Conservation (phyloP, 2,329 filamentous ascomycete genomes). For the Fusarium globosum region DNA sequence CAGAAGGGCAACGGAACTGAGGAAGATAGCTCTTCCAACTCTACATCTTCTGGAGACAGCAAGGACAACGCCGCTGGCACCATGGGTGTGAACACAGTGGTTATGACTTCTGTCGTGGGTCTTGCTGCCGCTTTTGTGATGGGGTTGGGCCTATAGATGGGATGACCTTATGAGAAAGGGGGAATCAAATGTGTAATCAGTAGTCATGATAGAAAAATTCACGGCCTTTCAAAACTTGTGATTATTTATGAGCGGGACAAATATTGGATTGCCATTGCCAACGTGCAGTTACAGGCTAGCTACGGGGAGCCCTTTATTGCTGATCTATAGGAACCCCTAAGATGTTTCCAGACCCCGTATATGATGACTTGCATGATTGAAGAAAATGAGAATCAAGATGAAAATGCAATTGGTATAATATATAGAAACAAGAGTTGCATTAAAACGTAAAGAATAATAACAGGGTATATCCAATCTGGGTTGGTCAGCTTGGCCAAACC, state of each 20-base stretch:
- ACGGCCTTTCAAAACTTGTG: constrained; percentile 25
- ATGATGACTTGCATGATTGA: background rate
- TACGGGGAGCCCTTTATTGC: background rate
- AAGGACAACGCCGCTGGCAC: constrained; percentile 41
- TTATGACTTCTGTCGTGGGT: constrained; percentile 51
- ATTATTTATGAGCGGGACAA: constrained; percentile 20
- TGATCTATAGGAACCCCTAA: background rate
- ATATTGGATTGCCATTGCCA: background rate
- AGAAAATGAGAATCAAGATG: background rate
- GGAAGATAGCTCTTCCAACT: constrained; percentile 33
- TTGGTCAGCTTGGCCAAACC: constrained; percentile 17
- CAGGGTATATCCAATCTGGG: constrained; percentile 41
- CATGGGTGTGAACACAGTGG: constrained; percentile 40
- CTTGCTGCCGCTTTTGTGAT: constrained; percentile 53
- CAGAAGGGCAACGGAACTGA: constrained; percentile 39
- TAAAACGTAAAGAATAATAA: constrained; percentile 25
- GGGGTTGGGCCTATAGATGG: constrained; percentile 49
- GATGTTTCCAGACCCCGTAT: background rate
- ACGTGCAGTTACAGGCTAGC: background rate
- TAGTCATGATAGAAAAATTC: constrained; percentile 11
- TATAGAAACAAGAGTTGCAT: background rate
- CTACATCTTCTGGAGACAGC: constrained; percentile 23
- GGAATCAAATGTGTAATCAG: constrained; percentile 5
- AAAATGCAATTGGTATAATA: background rate
- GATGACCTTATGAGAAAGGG: constrained; percentile 1